Evolutionary conservation across 306 rosid species (phyloP).

Genomic region (Castanopsis chinensis): DNA sequence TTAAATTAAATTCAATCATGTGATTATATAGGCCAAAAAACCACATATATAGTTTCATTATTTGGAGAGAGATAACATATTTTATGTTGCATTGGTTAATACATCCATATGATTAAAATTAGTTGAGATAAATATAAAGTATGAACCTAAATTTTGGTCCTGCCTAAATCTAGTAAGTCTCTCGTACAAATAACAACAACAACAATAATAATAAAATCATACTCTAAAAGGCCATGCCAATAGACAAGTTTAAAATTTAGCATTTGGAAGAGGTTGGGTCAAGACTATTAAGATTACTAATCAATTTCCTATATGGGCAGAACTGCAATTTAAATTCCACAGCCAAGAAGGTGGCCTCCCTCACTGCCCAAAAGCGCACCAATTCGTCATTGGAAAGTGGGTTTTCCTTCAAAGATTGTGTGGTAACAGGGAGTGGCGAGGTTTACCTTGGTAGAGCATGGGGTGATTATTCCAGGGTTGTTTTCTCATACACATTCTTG

Average conservation of each 20-base stretch:
- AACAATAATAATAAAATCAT: neutral
- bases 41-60: too few relatives aligned
- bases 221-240: neutral
- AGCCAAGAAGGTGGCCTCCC: constrained; percentile 53
- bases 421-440: constrained; percentile 52
- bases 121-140: too few relatives aligned
- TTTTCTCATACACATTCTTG: constrained; percentile 69
- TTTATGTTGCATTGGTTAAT: too few relatives aligned
- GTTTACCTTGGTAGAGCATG: constrained; percentile 80
- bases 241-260: neutral
- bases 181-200: neutral
- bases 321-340: constrained; percentile 54
- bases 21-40: too few relatives aligned
- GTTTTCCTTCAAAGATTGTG: constrained; percentile 60
- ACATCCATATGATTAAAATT: too few relatives aligned
- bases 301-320: constrained; percentile 24
- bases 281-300: neutral
- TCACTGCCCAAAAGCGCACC: constrained; percentile 70
- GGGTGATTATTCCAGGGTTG: constrained; percentile 77
- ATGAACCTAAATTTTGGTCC: too few relatives aligned
- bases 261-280: too few relatives aligned
- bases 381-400: constrained; percentile 59
- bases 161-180: neutral
- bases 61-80: too few relatives aligned
- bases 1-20: too few relatives aligned